Evolutionary conservation across 1,284 basidiomycete species (phyloP), one percentile per base, ranked within the genome.

Genomic region (Austroboletus novae-zelandiae): DNA sequence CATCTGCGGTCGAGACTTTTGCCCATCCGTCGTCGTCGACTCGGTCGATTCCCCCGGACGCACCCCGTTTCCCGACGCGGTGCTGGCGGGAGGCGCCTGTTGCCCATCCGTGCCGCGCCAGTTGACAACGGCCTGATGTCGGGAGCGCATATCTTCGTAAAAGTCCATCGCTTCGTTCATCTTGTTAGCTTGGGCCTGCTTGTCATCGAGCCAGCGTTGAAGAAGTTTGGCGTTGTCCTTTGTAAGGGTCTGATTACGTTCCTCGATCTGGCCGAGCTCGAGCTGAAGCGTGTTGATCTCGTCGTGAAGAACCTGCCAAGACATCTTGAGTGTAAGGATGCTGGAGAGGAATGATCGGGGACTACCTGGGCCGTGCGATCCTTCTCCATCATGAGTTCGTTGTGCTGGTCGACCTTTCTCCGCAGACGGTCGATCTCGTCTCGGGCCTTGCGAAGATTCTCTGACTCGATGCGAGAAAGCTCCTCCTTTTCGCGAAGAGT

Each of bases 161-260:
- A 89, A 89, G 51, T 86, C 78, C 63, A 91, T 91, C 15, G 86
- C 89, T 60, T 91, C 90, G 71, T 99, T 98, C 90, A 99, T 93
- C 74, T 86, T 86, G 68, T 95, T 93, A 6, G 89, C 96, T 63
- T 95, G 94, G 14, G 83, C 76, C 64, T 97, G 93, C 74, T 97
- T 97, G 59, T 89, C 87, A 66, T 98, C 94, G 23, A 98, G 77
- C 94, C 94, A 98, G 15, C 94, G 85, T 67, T 98, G 93, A 1
- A 99, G 77, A 37, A 99, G 79, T 59, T 89, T 89, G 17, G 95
- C 94, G 62, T 99, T 99, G 71, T 99, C 96, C 62, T 87, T 89
- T 50, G 84, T 84, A 43, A 99, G 78, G 20, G 79, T 87, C 60
- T 85, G 77, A 66, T 97, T 98, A 36, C 91, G 84, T 56, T 92